Percentiles rank a stretch among this genome's conserved stretches.
These are phyloP conservation scores for Cynanchum wilfordii DNA, from an alignment of 257 asterid genomes.

Conservation along the genomic window DNA sequence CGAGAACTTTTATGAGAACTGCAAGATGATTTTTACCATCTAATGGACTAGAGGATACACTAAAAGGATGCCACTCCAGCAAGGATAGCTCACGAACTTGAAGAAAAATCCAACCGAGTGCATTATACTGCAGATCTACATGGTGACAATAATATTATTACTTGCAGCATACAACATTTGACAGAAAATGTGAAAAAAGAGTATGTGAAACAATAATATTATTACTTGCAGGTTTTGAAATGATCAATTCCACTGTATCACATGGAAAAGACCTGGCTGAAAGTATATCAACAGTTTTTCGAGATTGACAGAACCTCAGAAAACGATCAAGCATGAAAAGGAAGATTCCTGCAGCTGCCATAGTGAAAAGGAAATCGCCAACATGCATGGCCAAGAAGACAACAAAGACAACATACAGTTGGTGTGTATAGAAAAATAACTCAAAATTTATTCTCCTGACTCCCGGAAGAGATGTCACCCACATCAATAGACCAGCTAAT, in stretches of 20 bases:
- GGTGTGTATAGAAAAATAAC: conserved; percentile 74
- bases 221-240: conserved; percentile 70
- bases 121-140: conserved; percentile 64
- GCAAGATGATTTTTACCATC: conserved; percentile 54
- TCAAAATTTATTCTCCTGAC: conserved; percentile 58
- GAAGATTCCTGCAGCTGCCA: conserved; percentile 58
- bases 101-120: conserved; percentile 72
- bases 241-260: conserved; percentile 67
- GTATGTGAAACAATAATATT: background rate
- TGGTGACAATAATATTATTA: no score
- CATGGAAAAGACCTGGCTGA: conserved; percentile 57
- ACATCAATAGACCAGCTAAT: conserved; percentile 61
- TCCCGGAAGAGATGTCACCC: conserved; percentile 78
- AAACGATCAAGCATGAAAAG: conserved; percentile 79
- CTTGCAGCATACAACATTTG: background rate
- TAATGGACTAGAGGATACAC: conserved; percentile 72
- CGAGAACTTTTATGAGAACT: conserved; percentile 63
- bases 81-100: conserved; percentile 65
- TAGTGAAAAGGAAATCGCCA: conserved; percentile 55
- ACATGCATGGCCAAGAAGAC: conserved; percentile 68
- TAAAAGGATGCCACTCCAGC: conserved; percentile 81
- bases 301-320: conserved; percentile 74
- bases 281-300: conserved; percentile 48
- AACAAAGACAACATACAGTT: conserved; percentile 46
- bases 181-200: background rate